Evolutionary conservation across 768 basidiomycete genomes (phyloP), one percentile per base, ranked within the genome.

Genomic region (Imleria badia): DNA sequence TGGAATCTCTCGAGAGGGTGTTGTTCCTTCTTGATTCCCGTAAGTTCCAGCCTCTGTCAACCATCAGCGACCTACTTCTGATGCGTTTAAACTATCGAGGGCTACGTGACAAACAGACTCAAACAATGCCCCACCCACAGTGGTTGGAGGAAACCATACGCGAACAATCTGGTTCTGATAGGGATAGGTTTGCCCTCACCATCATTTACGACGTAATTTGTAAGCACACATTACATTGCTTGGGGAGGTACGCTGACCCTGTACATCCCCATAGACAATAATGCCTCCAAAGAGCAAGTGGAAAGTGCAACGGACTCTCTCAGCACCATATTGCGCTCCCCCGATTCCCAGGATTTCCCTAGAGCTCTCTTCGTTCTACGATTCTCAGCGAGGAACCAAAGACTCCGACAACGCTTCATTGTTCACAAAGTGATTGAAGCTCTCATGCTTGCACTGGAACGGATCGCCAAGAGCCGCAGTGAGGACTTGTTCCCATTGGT

Each of bases 21-120:
- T n/a, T 61, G 12, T 44, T 44, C 34, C 40, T 59, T 39, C 42
- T 61, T 12, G 2, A n/a, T 22, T 47, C 11, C 15, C 13, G 60
- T 59, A 26, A 19, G 60, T 19, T 26, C 4, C 3, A 15, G 20
- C 30, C 6, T 48, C 9, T 11, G 3, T 49, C 26, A 3, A n/a
- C 7, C 3, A 6, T 36, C 41, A 5, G 17, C 13, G 19, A 14
- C 38, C 2, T 14, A 17, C 6, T 38, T 19, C 22, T 31, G 2
- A 44, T 10, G 10, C 6, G 2, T 34, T 20, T 33, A 14, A 33
- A 35, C 5, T 13, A 22, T 54, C 13, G 0, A 58, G 53, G 39
- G n/a, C 15, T 48, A n/a, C 20, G 14, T 5, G 39, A 23, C 8
- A 26, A 31, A 34, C 35, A 51, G 15, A 35, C 13, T 30, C 38